Percentiles rank a stretch among this genome's conserved stretches.
Conservation (phyloP, 805 yeast species). For the Kazachstania africana region DNA sequence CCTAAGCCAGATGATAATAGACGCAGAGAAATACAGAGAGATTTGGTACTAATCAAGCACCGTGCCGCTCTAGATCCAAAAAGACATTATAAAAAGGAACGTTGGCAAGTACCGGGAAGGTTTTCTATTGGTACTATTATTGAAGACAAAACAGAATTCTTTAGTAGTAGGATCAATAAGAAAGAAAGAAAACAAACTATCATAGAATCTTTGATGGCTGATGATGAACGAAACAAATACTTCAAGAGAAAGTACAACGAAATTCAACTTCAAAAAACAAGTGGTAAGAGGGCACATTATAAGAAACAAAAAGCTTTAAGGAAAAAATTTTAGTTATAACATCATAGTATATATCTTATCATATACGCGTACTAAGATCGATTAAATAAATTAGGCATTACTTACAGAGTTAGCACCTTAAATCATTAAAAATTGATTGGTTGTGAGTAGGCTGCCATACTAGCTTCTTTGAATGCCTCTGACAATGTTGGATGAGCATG, state of each 20-base stretch:
- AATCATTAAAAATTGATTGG: conserved; percentile 54
- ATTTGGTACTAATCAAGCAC: conserved; percentile 66
- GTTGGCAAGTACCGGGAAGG: conserved; percentile 62
- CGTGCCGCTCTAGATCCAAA: conserved; percentile 91
- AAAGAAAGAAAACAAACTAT: conserved; percentile 68
- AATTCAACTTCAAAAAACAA: conserved; percentile 50
- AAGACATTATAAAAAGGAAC: conserved; percentile 83
- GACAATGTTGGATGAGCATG: conserved; percentile 98
- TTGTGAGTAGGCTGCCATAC: conserved; percentile 81
- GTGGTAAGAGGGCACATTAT: conserved; percentile 59
- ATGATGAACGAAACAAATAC: conserved; percentile 55
- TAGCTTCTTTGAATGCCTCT: conserved; percentile 98
- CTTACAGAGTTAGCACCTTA: too few species aligned
- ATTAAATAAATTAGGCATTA: not conserved
- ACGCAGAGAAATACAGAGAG: conserved; percentile 47
- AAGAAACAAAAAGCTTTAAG: conserved; percentile 54
- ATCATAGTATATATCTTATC: not conserved
- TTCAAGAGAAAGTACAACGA: conserved; percentile 77
- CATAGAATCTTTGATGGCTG: conserved; percentile 73
- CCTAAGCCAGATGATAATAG: conserved; percentile 68
- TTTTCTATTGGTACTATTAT: conserved; percentile 85
- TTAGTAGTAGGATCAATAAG: conserved; percentile 43
- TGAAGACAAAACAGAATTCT: conserved; percentile 73
- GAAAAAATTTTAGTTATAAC: conserved; percentile 15
- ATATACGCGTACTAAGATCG: not conserved